phyloP scores from a whole-genome alignment of 345 rosid species.

The Leavenworthia alabamica region DNA sequence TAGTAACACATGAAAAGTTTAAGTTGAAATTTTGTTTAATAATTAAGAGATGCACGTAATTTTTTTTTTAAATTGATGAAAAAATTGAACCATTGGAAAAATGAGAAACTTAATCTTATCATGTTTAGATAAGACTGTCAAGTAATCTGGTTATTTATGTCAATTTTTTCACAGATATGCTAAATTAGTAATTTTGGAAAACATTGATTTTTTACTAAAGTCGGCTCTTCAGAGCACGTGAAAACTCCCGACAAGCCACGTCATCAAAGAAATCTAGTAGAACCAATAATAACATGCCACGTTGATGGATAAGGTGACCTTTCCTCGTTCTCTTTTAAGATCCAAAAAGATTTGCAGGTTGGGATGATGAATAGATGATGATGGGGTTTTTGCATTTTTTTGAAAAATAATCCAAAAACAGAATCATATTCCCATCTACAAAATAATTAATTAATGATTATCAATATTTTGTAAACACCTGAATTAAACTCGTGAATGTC shows the following conservation, averaged over 20 bases:
- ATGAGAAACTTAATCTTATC: background rate
- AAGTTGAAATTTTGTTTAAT: background rate
- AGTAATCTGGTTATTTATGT: background rate
- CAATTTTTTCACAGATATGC: background rate
- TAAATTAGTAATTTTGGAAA: background rate
- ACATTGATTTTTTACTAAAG: background rate
- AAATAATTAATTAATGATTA: background rate
- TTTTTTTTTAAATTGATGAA: background rate
- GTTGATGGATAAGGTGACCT: constrained; percentile 21
- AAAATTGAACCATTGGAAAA: background rate
- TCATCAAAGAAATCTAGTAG: constrained; percentile 38
- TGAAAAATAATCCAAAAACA: constrained; percentile 3
- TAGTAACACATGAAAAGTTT: background rate
- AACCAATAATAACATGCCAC: constrained; percentile 32
- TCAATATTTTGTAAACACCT: background rate
- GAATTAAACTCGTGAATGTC: background rate
- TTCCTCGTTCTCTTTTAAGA: constrained; percentile 19
- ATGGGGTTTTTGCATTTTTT: background rate
- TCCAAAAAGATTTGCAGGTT: constrained; percentile 26
- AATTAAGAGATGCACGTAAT: no score
- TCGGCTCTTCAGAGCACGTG: constrained; percentile 42
- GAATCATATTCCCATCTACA: background rate
- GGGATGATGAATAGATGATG: background rate
- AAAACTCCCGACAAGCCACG: constrained; percentile 39
- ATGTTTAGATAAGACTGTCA: background rate